Evolutionary conservation across 176 grass and related monocot species (phyloP).

Genomic region (Carex pumila): DNA sequence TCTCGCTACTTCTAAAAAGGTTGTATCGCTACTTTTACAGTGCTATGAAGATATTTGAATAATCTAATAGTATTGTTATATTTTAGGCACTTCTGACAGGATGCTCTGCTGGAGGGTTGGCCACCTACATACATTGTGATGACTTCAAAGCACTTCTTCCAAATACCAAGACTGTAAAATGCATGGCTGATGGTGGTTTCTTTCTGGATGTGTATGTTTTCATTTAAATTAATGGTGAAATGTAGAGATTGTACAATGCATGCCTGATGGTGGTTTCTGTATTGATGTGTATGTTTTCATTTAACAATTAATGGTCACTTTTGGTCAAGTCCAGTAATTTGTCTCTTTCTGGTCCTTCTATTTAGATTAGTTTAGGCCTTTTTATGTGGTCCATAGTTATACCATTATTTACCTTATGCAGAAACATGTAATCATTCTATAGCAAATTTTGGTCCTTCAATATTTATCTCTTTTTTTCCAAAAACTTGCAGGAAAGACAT

Average conservation of each 20-base stretch:
- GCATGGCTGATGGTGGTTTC: constrained; percentile 76
- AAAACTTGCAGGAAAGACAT: constrained; percentile 45
- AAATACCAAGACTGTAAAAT: constrained; percentile 41
- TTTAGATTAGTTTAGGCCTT: background rate
- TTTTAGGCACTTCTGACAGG: constrained; percentile 63
- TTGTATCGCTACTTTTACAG: background rate
- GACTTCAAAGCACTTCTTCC: constrained; percentile 43
- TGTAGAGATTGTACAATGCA: too few relatives aligned
- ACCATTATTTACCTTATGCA: too few relatives aligned
- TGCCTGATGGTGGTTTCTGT: too few relatives aligned
- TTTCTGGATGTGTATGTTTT: constrained; percentile 59
- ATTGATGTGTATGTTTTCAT: too few relatives aligned
- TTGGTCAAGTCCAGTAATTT: background rate
- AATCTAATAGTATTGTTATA: background rate
- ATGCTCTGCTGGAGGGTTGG: constrained; percentile 78
- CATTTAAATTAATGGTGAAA: background rate
- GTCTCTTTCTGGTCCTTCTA: background rate
- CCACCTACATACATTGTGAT: constrained; percentile 58
- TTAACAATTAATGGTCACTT: background rate
- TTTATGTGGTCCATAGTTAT: background rate
- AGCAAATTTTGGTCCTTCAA: background rate
- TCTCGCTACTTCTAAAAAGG: constrained; percentile 52
- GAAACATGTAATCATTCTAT: background rate
- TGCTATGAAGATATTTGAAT: background rate
- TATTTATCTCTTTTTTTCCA: background rate